Evolutionary conservation across 768 basidiomycete genomes (phyloP), one percentile per base, ranked within the genome.

Genomic region (Auricularia cornea): DNA sequence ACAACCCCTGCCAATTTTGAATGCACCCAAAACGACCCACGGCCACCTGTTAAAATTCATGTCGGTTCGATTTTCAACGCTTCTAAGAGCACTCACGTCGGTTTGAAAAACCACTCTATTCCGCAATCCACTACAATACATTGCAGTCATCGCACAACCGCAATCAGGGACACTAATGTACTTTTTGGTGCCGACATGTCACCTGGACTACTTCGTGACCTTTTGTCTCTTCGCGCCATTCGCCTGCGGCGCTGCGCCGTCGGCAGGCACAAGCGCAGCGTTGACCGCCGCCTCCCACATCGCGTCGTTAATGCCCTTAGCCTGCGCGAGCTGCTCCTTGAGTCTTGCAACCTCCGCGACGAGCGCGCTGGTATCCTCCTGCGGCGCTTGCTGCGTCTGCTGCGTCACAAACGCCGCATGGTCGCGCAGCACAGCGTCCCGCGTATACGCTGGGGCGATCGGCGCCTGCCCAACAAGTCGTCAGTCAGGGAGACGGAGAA

Each of bases 271-370:
- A 30, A 31, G 30, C 12, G 54, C 54, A 12, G 54, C 54, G 11
- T 89, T 86, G 30, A 95, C 89, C 1, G 94, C 83, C 2, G 81
- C 84, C 67, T 90, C 88, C 95, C 95, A 97, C 88, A 97, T 96
- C 60, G 83, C 80, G 70, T 97, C 93, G 68, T 97, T 98, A 64
- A 97, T 81, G n/a, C 88, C 84, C 70, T 94, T 92, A 3, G 95
- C 95, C 71, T 85, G 87, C 31, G 84, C 84, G 5, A 98, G 77
- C 65, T 93, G 87, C 56, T 84, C 82, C 56, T 80, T 83, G 63
- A 96, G 73, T 28, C 73, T 75, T 59, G 78, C 79, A 6, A 94
- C 81, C 73, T 97, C 92, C 2, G 77, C 74, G 73, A 94, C 88
- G 1, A 96, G 83, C 68, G 87, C 84, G 18, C 80, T 70, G 12